These are phyloP conservation scores for Penicillium sp. DNA, from an alignment of 2,329 filamentous ascomycete genomes.

Conservation along the genomic window DNA sequence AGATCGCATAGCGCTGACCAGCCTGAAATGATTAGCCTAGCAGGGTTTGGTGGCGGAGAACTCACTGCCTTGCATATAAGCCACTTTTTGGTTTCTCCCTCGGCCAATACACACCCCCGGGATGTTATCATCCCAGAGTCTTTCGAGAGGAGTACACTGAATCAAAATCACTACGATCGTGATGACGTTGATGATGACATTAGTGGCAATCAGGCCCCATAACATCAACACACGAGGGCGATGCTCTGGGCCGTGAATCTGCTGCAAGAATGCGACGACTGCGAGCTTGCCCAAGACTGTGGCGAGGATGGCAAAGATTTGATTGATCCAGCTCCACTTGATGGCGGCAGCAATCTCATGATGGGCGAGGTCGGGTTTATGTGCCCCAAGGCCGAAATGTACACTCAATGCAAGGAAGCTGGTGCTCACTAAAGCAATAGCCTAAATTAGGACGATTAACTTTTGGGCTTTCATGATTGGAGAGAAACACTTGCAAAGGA, in stretches of 20 bases:
- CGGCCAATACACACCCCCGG: constrained; percentile 12
- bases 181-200: constrained; percentile 12
- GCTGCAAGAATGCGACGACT: constrained; percentile 19
- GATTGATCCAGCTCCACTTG: constrained; percentile 21
- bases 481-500: constrained; percentile 15
- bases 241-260: constrained; percentile 19
- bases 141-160: constrained; percentile 12
- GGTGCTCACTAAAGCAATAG: not conserved
- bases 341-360: constrained; percentile 6
- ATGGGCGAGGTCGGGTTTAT: constrained; percentile 1
- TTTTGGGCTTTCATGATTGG: not conserved
- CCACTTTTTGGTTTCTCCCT: constrained; percentile 11
- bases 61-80: constrained; percentile 20
- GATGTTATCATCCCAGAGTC: constrained; percentile 13
- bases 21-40: not conserved
- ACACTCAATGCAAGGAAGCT: constrained; percentile 17
- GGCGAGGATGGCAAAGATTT: constrained; percentile 14
- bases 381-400: constrained; percentile 15
- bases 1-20: constrained; percentile 21
- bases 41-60: not conserved
- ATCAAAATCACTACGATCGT: constrained; percentile 12
- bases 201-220: constrained; percentile 10
- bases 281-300: constrained; percentile 15
- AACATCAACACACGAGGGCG: constrained; percentile 7
- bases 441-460: not conserved